phyloP scores from a whole-genome alignment of 75 land plant genomes.

The Cunninghamia lanceolata region DNA sequence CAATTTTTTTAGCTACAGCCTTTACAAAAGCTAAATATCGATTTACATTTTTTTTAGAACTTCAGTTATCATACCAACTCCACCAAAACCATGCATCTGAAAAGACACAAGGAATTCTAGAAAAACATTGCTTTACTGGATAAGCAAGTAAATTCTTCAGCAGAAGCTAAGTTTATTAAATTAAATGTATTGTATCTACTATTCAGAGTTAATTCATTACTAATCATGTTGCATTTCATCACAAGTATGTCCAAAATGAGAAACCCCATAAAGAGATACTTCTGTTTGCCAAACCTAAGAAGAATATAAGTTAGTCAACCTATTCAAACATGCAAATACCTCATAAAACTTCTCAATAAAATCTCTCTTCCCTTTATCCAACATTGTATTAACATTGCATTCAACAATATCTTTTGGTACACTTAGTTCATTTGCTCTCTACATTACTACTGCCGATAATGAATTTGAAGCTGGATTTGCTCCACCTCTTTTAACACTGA shows the following conservation, averaged over 20 bases:
- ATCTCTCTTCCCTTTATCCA: constrained; percentile 89
- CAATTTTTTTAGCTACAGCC: constrained; percentile 86
- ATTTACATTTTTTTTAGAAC: constrained; percentile 80
- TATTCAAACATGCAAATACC: background rate
- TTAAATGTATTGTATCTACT: background rate
- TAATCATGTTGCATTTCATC: background rate
- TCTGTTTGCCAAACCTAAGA: background rate
- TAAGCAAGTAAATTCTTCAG: background rate
- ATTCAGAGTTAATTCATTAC: constrained; percentile 1
- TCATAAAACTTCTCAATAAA: too few relatives aligned
- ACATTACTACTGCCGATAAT: constrained; percentile 65
- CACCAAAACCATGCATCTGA: constrained; percentile 93
- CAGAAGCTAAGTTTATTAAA: background rate
- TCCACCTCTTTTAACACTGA: constrained; percentile 87
- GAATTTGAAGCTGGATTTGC: constrained; percentile 86
- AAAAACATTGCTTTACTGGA: background rate
- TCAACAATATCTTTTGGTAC: constrained; percentile 88
- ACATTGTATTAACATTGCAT: constrained; percentile 84
- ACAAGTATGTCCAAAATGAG: background rate
- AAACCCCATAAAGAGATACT: background rate
- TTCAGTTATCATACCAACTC: constrained; percentile 79
- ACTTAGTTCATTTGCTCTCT: constrained; percentile 86
- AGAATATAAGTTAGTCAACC: background rate
- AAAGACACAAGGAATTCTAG: background rate
- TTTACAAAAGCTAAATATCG: constrained; percentile 79